phyloP scores from a whole-genome alignment of 306 rosid species.

The Myrica gale region DNA sequence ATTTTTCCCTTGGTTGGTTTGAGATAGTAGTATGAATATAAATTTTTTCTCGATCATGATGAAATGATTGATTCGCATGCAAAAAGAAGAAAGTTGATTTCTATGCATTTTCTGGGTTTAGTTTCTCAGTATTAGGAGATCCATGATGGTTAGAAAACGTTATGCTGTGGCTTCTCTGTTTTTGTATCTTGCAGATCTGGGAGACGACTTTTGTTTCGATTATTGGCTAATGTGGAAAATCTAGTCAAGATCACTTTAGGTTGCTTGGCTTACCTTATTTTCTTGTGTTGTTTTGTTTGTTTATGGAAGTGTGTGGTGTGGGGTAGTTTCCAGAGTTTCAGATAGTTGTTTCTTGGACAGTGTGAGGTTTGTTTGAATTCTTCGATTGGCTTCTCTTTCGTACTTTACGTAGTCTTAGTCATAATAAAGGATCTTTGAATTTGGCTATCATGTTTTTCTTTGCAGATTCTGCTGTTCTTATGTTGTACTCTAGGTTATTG shows the following conservation, averaged over 20 bases:
- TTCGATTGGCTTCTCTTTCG: constrained; percentile 1
- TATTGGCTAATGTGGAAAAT: background rate
- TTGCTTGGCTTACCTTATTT: background rate
- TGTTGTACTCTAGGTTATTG: background rate
- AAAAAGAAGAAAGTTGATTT: background rate
- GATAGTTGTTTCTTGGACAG: constrained; percentile 15
- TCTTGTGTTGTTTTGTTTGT: constrained; percentile 8
- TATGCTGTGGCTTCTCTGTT: background rate
- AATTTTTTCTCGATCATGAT: background rate
- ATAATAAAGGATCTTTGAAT: background rate
- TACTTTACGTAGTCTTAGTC: background rate
- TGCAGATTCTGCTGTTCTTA: background rate
- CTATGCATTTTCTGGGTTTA: background rate
- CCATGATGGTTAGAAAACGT: background rate
- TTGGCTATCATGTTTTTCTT: background rate
- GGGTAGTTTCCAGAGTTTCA: constrained; percentile 19
- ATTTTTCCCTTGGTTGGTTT: background rate
- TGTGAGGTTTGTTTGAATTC: constrained; percentile 2
- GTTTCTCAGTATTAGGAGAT: background rate
- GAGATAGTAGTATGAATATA: background rate
- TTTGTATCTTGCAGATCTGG: constrained; percentile 21
- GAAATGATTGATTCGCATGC: background rate
- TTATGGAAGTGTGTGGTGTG: constrained; percentile 6
- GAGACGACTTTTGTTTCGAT: constrained; percentile 1
- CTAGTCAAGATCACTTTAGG: constrained; percentile 19